Evolutionary conservation across 2,329 filamentous ascomycete genomes (phyloP).

Genomic region (Aspergillus sp.): DNA sequence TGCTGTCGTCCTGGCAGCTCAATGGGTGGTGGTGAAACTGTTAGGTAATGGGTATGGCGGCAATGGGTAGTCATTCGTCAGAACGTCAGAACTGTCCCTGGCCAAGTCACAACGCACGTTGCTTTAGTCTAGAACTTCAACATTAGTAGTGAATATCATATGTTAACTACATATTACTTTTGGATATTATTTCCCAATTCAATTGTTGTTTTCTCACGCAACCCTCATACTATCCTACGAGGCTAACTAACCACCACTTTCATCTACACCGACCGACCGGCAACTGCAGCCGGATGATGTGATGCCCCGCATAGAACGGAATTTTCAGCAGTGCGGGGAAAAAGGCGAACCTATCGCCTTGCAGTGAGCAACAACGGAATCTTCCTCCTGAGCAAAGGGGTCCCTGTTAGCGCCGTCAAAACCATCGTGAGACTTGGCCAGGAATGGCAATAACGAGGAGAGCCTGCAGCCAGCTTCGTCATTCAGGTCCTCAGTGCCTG

Average conservation of each 20-base stretch:
- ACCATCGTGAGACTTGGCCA: conserved; percentile 9
- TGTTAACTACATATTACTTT: not conserved
- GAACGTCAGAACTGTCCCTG: conserved; percentile 10
- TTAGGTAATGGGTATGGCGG: conserved; percentile 37
- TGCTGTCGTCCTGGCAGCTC: conserved; percentile 6
- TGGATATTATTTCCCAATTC: not conserved
- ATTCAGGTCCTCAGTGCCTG: not conserved
- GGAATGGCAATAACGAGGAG: conserved; percentile 16
- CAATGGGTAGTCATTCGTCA: conserved; percentile 28
- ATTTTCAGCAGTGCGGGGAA: conserved; percentile 33
- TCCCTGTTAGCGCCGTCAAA: conserved; percentile 6
- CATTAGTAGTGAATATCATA: conserved; percentile 4
- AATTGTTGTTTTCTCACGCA: not conserved
- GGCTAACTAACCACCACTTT: not conserved
- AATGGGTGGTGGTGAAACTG: conserved; percentile 23
- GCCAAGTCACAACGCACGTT: conserved; percentile 10
- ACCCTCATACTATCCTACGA: not conserved
- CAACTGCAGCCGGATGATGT: conserved; percentile 18
- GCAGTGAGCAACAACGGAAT: conserved; percentile 3
- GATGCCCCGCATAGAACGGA: conserved; percentile 30
- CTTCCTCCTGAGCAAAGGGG: conserved; percentile 2
- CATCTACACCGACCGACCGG: conserved; percentile 6
- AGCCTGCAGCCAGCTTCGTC: not conserved
- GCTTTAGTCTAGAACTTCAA: conserved; percentile 23
- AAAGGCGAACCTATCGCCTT: conserved; percentile 2